Evolutionary conservation across 176 grass and related monocot species (phyloP).

Genomic region (Oropetium thomaeum): DNA sequence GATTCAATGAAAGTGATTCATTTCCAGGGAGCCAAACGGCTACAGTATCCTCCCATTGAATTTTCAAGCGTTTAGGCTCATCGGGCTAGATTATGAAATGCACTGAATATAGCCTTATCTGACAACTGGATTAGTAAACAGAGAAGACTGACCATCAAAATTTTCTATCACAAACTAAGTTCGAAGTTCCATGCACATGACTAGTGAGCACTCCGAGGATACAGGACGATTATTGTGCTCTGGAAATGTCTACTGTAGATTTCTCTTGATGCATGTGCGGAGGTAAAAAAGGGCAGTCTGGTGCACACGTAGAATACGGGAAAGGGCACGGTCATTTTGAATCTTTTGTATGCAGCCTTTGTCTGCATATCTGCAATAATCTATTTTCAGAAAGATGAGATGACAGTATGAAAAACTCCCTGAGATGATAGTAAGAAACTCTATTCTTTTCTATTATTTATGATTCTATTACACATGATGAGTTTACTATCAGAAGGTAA

Average conservation of each 20-base stretch:
- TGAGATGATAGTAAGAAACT: not conserved
- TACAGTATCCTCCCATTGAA: not conserved
- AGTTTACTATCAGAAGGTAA: conserved; percentile 21
- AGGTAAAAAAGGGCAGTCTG: too few species aligned
- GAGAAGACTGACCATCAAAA: not conserved
- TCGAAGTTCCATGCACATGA: conserved; percentile 8
- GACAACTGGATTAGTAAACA: conserved; percentile 20
- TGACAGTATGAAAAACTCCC: not conserved
- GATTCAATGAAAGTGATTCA: too few species aligned
- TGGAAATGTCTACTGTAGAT: not conserved
- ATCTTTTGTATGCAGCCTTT: too few species aligned
- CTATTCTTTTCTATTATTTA: conserved; percentile 37
- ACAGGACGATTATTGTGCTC: not conserved
- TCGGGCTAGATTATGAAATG: not conserved
- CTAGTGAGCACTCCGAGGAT: not conserved
- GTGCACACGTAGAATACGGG: too few species aligned
- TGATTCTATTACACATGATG: conserved; percentile 10
- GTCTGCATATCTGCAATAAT: too few species aligned
- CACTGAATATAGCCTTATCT: not conserved
- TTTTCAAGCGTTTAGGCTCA: not conserved
- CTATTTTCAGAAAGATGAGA: too few species aligned
- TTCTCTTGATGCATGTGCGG: not conserved
- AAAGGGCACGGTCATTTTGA: too few species aligned
- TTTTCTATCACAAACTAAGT: conserved; percentile 2
- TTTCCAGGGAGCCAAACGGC: too few species aligned